These are phyloP conservation scores for Arachis hypogaea DNA, from an alignment of 306 rosid species.

Conservation along the genomic window DNA sequence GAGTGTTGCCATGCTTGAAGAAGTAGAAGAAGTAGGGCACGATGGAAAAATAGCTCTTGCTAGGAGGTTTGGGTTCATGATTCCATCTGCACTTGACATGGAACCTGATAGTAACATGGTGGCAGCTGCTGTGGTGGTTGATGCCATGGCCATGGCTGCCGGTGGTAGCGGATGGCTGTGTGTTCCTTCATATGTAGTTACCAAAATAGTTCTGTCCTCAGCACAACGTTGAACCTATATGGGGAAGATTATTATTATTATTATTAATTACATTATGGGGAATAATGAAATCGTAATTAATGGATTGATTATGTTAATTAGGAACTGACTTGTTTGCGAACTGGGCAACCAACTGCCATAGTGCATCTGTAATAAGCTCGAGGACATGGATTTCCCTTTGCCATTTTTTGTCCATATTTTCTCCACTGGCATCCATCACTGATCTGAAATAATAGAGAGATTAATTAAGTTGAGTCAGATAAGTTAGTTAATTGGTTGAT, in stretches of 20 bases:
- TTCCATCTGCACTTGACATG: constrained; percentile 82
- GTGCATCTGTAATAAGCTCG: constrained; percentile 95
- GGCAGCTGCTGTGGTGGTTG: constrained; percentile 89
- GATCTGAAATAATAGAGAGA: constrained; percentile 49
- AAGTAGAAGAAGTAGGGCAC: constrained; percentile 40
- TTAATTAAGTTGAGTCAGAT: not conserved
- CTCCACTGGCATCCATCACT: constrained; percentile 99
- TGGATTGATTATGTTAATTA: not conserved
- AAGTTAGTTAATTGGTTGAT: not conserved
- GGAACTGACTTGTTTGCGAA: constrained; percentile 88
- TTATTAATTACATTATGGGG: no score
- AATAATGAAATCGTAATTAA: no score
- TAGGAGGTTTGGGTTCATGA: constrained; percentile 81
- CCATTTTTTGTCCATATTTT: constrained; percentile 97
- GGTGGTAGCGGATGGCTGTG: constrained; percentile 99
- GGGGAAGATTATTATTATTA: not conserved
- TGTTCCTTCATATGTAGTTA: constrained; percentile 90
- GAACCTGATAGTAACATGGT: constrained; percentile 89
- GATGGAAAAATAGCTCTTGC: constrained; percentile 85
- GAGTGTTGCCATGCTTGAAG: constrained; percentile 80
- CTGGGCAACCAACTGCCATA: constrained; percentile 97
- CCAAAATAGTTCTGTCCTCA: constrained; percentile 73
- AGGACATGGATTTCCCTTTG: constrained; percentile 96
- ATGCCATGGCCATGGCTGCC: constrained; percentile 96
- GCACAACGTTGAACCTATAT: constrained; percentile 95